These are phyloP conservation scores for Xylariaceae sp. DNA, from an alignment of 2,329 filamentous ascomycete genomes.

Conservation along the genomic window DNA sequence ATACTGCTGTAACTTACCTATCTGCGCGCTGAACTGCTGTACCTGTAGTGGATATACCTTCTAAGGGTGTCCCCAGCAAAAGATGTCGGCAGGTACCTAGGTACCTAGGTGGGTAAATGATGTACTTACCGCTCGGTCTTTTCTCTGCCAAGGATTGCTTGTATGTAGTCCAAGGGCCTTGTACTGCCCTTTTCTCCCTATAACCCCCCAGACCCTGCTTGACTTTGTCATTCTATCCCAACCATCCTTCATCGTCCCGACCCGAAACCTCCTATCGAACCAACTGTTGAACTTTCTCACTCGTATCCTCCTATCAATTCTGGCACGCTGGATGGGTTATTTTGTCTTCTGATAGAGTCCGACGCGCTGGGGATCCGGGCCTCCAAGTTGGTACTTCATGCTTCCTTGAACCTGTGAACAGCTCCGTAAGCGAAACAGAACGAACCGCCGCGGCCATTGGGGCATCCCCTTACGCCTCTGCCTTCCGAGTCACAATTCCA, in stretches of 20 bases:
- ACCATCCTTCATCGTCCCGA: slow-evolving; percentile 21
- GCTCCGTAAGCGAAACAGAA: slow-evolving; percentile 4
- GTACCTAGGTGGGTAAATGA: too few species aligned
- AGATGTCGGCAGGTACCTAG: too few species aligned
- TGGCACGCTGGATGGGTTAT: slow-evolving; percentile 29
- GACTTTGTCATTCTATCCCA: slow-evolving; percentile 20
- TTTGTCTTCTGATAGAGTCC: slow-evolving; percentile 26
- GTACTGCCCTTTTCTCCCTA: slow-evolving; percentile 14
- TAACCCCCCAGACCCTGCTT: slow-evolving; percentile 13
- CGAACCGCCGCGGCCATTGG: slow-evolving; percentile 23
- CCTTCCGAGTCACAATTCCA: slow-evolving; percentile 23
- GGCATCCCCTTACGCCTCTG: slow-evolving; percentile 18
- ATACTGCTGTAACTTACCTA: too few species aligned
- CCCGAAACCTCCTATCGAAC: slow-evolving; percentile 16
- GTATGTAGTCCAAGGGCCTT: slow-evolving; percentile 7
- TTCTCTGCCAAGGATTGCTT: slow-evolving; percentile 15
- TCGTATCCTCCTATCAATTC: slow-evolving; percentile 22
- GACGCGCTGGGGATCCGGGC: slow-evolving; percentile 31
- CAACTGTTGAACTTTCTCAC: slow-evolving; percentile 6
- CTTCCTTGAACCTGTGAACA: slow-evolving; percentile 9
- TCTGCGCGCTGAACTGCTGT: too few species aligned
- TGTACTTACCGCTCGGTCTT: slow-evolving; percentile 8
- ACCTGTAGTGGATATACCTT: too few species aligned
- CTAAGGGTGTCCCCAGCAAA: too few species aligned
- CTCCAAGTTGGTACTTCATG: slow-evolving; percentile 24